Evolutionary conservation across 495 filamentous ascomycete genomes (phyloP), one percentile per base, ranked within the genome.

Genomic region (Aspergillus sclerotioniger): DNA sequence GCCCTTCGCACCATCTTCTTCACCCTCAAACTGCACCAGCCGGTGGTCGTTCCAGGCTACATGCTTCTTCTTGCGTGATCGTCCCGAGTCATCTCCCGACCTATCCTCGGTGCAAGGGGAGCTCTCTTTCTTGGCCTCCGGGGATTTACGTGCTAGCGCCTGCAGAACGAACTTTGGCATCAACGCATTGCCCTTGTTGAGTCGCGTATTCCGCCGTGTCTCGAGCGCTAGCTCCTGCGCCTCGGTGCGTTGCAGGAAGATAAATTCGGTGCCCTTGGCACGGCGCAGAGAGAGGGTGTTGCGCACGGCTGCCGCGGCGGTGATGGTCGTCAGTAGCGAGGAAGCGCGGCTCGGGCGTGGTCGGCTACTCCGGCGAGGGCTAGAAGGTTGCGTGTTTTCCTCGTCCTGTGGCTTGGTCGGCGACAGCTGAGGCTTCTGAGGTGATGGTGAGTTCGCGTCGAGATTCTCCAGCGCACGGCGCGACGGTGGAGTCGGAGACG

Each of bases 181-280:
- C 32, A 82, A 59, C 16, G 80, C 67, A 55, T 76, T 73, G 12
- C 84, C 83, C 56, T 81, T 80, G 66, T 87, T 87, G 43, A 77
- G 73, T 37, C 75, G 70, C 9, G 84, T 87, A 62, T 87, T 86
- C 5, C 71, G 71, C 48, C 78, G 72, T 3, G 83, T 87, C 12
- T 70, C 59, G 55, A 82, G 65, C 1, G 81, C 77, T 16, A 86
- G 62, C 50, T 85, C 77, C 59, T 87, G 84, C 4, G 82, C 79
- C 57, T 86, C 81, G 2, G 80, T 81, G 45, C 76, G 76, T 57
- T 82, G 78, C 8, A 84, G 67, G 43, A 84, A 80, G 21, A 85
- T 71, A 45, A 80, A 81, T 54, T 84, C 82, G 6, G 70, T 76
- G 8, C 80, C 80, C 59, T 84, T 83, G 10, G 80, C 71, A 16